These are phyloP conservation scores for Phytophthora pluvialis DNA, from an alignment of 352 stramenopile genomes.

Conservation along the genomic window DNA sequence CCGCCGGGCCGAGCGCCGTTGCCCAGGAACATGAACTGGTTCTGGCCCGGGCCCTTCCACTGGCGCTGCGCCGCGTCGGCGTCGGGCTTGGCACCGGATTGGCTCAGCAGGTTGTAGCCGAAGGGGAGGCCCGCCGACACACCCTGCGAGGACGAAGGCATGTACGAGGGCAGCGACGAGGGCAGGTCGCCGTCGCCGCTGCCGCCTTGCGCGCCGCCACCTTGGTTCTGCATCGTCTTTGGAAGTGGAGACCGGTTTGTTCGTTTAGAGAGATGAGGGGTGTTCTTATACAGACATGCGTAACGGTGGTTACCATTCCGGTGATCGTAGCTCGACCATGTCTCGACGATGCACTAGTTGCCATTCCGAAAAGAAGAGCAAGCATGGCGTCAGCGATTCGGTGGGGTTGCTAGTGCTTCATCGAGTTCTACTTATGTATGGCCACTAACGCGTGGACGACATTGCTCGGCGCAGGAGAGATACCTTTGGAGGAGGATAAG, in stretches of 20 bases:
- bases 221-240: constrained; percentile 34
- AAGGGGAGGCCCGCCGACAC: constrained; percentile 28
- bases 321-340: no score
- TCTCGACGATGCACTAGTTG: no score
- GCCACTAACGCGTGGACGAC: no score
- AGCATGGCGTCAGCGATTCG: no score
- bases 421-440: no score
- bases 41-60: constrained; percentile 58
- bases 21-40: constrained; percentile 60
- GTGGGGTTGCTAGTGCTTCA: no score
- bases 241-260: not conserved
- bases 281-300: no score
- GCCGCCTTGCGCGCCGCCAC: constrained; percentile 10
- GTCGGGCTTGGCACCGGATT: constrained; percentile 35
- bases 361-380: no score
- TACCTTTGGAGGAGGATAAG: no score
- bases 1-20: constrained; percentile 14
- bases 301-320: no score
- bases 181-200: constrained; percentile 63
- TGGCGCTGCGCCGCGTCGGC: constrained; percentile 43
- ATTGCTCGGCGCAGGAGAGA: no score
- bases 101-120: constrained; percentile 43
- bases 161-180: constrained; percentile 79
- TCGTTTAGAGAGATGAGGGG: no score
- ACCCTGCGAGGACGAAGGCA: constrained; percentile 42